Base-by-base conservation (phyloP, 1,139 yeast species). In the Saccharomyces hybrid region DNA sequence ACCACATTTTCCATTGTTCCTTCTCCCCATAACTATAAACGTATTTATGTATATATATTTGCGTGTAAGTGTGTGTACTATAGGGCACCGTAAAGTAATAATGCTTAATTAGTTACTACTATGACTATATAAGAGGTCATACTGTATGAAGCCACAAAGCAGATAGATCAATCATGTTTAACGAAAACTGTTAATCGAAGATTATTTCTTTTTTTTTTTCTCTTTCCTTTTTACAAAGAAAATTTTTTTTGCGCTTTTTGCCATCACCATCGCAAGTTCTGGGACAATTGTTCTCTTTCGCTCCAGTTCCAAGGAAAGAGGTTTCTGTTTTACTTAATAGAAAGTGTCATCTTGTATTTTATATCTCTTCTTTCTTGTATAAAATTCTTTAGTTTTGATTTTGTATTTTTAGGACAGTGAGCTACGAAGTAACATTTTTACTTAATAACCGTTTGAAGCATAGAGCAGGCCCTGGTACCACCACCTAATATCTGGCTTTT, bases 401-500 rank as follows among this genome's bases (percentile, higher is more conserved):
- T 48, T 34, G 28, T 16, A 34, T 31, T 48, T 38, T 51, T 32
- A 34, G 42, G 49, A 31, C 49, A 53, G 38, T 32, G 59, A 57
- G 59, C 54, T 52, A 55, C 59, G 55, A 48, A 52, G 51, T 52
- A 52, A 52, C 56, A 56, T 56, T 57, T 55, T 56, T 57, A 55
- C 54, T 57, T 54, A 48, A 55, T n/a, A 47, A 57, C 56, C 58
- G 58, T 56, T 54, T 56, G 55, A 57, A 54, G 55, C 55, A 57
- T 54, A 56, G 59, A 57, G 57, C 57, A 54, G 52, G 50, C 41
- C 51, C 54, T 47, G 42, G 52, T 48, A 38, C 51, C 52, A 48
- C 52, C 54, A 54, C 58, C 57, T 57, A 48, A 31, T 32, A 32
- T 32, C 38, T 32, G 38, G 38, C 38, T 49, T 49, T 13, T 50